Evolutionary conservation across 345 rosid species (phyloP), one percentile per base, ranked within the genome.

Genomic region (Citrus medica): DNA sequence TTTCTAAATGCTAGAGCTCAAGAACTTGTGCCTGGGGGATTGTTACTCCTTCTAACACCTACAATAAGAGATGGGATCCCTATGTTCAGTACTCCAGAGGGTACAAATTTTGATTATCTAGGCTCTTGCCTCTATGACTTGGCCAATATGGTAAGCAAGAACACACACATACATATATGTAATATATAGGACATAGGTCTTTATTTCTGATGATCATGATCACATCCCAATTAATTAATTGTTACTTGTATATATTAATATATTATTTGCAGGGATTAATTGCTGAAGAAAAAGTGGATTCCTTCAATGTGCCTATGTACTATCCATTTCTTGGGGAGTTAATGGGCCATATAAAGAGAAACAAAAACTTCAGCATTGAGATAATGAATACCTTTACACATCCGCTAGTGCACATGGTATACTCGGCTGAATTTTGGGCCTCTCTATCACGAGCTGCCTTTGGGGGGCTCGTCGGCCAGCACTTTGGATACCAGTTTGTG

Each of bases 401-500:
- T 5, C 51, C 62, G 16, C 3, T 46, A 46, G 14, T 1, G 12
- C 55, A 37, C 9, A 38, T n/a, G 67, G 42, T 1, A 2, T 60
- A 8, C 30, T 35, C 55, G 24, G 35, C 56, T 8, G 35, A 19
- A 4, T 2, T 33, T 0, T 0, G 21, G 19, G 48, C 46, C 24
- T 4, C 30, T 5, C 37, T 9, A 7, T 2, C 79, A 1, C 71
- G 84, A 67, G 80, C 80, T 53, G 7, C 16, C 25, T 67, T n/a
- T 27, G 84, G 62, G 53, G 75, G 67, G 13, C 60, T 75, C 9
- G 10, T 84, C 7, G 58, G 30, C 37, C 32, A 59, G 19, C 81
- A 84, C 53, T 81, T 81, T 35, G 84, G 81, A 28, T 37, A 28
- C 6, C 61, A 82, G 53, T 12, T 58, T 24, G 51, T 59, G 1